Conservation (phyloP, 306 rosid species). For the Prinsepia uniflora region DNA sequence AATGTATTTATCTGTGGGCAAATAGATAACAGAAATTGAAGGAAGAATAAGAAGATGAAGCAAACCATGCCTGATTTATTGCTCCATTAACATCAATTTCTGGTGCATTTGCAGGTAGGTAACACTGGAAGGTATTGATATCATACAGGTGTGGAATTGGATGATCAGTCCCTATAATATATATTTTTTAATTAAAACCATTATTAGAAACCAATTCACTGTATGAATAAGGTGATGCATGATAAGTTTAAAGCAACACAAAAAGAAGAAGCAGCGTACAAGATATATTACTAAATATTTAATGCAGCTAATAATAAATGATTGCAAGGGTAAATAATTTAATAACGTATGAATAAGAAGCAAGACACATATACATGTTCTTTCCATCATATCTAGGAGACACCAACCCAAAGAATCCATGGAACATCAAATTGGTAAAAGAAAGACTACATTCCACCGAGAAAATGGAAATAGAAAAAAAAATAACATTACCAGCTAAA, state of each 20-base stretch:
- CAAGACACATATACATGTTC: neutral
- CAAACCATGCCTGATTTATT: conserved; percentile 73
- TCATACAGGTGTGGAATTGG: conserved; percentile 82
- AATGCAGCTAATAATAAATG: neutral
- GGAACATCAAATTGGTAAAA: conserved; percentile 14
- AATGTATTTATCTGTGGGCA: conserved; percentile 4
- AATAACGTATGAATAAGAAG: neutral
- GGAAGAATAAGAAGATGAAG: conserved; percentile 10
- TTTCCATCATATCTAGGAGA: neutral
- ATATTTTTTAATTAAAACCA: neutral
- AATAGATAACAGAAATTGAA: conserved; percentile 10
- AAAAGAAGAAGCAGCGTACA: neutral
- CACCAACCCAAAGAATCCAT: conserved; percentile 8
- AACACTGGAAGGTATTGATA: conserved; percentile 82
- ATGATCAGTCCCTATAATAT: conserved; percentile 80
- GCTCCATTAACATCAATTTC: conserved; percentile 69
- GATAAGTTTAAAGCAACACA: neutral
- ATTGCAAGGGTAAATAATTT: neutral
- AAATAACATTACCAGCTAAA: conserved; percentile 57
- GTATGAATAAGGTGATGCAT: neutral
- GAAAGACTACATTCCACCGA: neutral
- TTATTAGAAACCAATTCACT: conserved; percentile 13
- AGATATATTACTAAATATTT: neutral
- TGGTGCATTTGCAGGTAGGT: conserved; percentile 59
- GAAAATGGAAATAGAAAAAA: neutral